Conservation (phyloP, 129 eudicot species). For the Flaveria sonorensis region DNA sequence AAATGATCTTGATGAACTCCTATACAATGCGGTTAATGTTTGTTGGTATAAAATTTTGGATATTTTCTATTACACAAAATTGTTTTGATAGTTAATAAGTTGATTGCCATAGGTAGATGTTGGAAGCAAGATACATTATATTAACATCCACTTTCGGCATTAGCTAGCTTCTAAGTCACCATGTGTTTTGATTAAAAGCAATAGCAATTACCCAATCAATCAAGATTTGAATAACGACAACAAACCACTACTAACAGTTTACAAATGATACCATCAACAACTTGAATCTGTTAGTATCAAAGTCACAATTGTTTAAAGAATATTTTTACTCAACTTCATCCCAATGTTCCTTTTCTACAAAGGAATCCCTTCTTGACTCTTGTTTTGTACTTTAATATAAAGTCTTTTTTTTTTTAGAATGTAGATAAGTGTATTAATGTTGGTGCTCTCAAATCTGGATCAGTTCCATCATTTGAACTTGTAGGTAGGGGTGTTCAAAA, state of each 20-base stretch:
- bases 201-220: conserved; percentile 19
- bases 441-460: too few species aligned
- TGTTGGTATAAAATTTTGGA: neutral
- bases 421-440: conserved; percentile 3
- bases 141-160: neutral
- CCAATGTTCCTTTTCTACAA: conserved; percentile 23
- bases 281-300: conserved; percentile 4
- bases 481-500: too few species aligned
- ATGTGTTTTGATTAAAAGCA: conserved; percentile 44
- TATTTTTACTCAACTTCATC: conserved; percentile 9
- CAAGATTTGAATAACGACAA: conserved; percentile 24
- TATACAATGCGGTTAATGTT: neutral
- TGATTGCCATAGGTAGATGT: conserved; percentile 13
- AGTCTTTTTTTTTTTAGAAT: neutral
- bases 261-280: conserved; percentile 33
- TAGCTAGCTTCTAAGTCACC: conserved; percentile 39
- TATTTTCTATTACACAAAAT: neutral
- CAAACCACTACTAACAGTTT: conserved; percentile 14
- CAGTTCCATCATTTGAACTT: too few species aligned
- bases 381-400: conserved; percentile 4
- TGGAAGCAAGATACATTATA: conserved; percentile 13
- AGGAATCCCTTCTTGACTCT: conserved; percentile 5
- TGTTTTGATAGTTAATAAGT: neutral
- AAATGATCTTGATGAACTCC: too few species aligned
- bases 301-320: neutral